These are phyloP conservation scores for Trichothecium roseum DNA, from an alignment of 2,329 filamentous ascomycete genomes.

Conservation along the genomic window DNA sequence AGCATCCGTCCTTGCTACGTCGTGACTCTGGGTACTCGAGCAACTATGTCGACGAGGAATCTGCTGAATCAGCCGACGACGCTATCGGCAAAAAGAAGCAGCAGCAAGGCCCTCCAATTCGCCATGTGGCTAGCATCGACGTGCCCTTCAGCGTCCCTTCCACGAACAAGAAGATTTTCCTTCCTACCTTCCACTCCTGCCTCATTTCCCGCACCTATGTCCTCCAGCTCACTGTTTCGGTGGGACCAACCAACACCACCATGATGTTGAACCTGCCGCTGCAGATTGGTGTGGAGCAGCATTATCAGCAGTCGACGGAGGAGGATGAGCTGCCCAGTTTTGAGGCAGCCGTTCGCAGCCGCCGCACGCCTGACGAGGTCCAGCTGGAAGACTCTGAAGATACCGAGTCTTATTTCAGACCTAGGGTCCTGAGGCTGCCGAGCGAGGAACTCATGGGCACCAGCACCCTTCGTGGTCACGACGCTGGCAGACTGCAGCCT, in stretches of 20 bases:
- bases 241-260: constrained; percentile 29
- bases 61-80: constrained; percentile 21
- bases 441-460: constrained; percentile 6
- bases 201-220: constrained; percentile 45
- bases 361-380: constrained; percentile 13
- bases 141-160: constrained; percentile 38
- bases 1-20: constrained; percentile 20
- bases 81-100: constrained; percentile 10
- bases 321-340: constrained; percentile 35
- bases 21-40: constrained; percentile 45
- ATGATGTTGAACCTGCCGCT: constrained; percentile 37
- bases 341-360: constrained; percentile 27
- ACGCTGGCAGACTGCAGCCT: too few relatives aligned
- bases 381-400: constrained; percentile 25
- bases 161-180: constrained; percentile 36
- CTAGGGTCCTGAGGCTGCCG: constrained; percentile 26
- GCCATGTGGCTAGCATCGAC: constrained; percentile 30
- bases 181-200: constrained; percentile 50
- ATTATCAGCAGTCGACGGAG: too few relatives aligned
- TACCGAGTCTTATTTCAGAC: constrained; percentile 30
- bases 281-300: constrained; percentile 35
- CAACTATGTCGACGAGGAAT: constrained; percentile 23
- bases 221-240: constrained; percentile 33
- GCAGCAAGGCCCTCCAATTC: constrained; percentile 18
- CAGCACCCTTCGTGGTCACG: too few relatives aligned